Evolutionary conservation across 805 yeast genomes (phyloP).

Genomic region (Jamesozyma hellenica): DNA sequence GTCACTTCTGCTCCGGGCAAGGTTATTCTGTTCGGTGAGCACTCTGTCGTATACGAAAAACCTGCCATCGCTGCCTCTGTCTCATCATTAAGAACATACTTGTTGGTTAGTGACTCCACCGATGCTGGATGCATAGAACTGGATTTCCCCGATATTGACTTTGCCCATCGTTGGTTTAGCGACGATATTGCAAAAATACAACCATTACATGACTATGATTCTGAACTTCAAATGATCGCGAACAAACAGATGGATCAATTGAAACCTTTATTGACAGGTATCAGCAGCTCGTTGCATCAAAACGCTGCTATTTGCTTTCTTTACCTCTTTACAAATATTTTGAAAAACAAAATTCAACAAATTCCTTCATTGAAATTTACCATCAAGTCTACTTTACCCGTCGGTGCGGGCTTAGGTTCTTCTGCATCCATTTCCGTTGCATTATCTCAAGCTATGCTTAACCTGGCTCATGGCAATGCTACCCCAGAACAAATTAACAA

Average conservation of each 20-base stretch:
- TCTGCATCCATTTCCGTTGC: constrained; percentile 87
- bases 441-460: constrained; percentile 60
- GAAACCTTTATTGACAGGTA: background rate
- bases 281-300: constrained; percentile 48
- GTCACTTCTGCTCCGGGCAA: constrained; percentile 92
- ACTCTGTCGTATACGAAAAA: constrained; percentile 84
- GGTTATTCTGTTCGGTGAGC: constrained; percentile 92
- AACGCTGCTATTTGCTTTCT: constrained; percentile 77
- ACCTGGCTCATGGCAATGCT: constrained; percentile 23
- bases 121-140: constrained; percentile 35
- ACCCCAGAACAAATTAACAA: constrained; percentile 52
- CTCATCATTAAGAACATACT: constrained; percentile 65
- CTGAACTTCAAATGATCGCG: background rate
- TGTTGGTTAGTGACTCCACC: constrained; percentile 37
- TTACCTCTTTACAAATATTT: constrained; percentile 70
- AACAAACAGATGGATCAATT: background rate
- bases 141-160: constrained; percentile 76
- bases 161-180: constrained; percentile 52
- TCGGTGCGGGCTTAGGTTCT: constrained; percentile 95
- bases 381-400: constrained; percentile 76
- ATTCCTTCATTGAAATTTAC: constrained; percentile 46
- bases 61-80: constrained; percentile 96
- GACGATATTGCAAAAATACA: background rate
- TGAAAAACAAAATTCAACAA: constrained; percentile 21
- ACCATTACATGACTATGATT: background rate